phyloP scores from a whole-genome alignment of 2,329 filamentous ascomycete genomes.

The Diaporthe eres region DNA sequence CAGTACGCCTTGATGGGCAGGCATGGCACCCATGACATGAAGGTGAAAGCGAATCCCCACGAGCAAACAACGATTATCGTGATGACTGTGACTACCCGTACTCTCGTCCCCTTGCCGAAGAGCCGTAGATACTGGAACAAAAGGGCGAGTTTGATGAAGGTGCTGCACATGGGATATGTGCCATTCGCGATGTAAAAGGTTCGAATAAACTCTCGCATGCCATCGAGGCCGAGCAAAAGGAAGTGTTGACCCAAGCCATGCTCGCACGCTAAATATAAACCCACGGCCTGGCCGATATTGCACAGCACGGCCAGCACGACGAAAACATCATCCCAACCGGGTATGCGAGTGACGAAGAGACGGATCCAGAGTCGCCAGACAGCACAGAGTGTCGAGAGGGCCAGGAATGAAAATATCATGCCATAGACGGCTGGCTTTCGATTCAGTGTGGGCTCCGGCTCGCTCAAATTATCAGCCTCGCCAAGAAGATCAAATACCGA shows the following conservation, averaged over 20 bases:
- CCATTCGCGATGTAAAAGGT: constrained; percentile 43
- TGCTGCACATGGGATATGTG: constrained; percentile 43
- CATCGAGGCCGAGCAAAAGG: constrained; percentile 10
- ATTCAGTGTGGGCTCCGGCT: constrained; percentile 42
- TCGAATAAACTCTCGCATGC: constrained; percentile 37
- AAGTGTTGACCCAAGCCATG: constrained; percentile 38
- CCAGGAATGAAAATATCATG: constrained; percentile 42
- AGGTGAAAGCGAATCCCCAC: constrained; percentile 50
- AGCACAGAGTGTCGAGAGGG: constrained; percentile 41
- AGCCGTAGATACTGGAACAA: constrained; percentile 44
- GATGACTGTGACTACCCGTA: constrained; percentile 42
- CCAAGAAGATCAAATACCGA: constrained; percentile 43
- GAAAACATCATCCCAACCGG: constrained; percentile 44
- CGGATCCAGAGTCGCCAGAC: constrained; percentile 44
- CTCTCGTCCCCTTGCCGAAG: constrained; percentile 40
- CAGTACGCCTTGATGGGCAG: constrained; percentile 51
- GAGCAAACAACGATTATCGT: constrained; percentile 48
- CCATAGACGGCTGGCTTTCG: constrained; percentile 38
- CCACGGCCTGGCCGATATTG: constrained; percentile 20
- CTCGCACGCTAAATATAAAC: neutral
- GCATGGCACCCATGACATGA: constrained; percentile 53
- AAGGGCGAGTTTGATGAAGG: constrained; percentile 44
- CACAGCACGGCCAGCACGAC: constrained; percentile 41
- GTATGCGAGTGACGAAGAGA: constrained; percentile 34
- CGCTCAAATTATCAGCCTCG: constrained; percentile 42